phyloP scores from a whole-genome alignment of 2,329 filamentous ascomycete species.

The Gnomoniopsis sp. region DNA sequence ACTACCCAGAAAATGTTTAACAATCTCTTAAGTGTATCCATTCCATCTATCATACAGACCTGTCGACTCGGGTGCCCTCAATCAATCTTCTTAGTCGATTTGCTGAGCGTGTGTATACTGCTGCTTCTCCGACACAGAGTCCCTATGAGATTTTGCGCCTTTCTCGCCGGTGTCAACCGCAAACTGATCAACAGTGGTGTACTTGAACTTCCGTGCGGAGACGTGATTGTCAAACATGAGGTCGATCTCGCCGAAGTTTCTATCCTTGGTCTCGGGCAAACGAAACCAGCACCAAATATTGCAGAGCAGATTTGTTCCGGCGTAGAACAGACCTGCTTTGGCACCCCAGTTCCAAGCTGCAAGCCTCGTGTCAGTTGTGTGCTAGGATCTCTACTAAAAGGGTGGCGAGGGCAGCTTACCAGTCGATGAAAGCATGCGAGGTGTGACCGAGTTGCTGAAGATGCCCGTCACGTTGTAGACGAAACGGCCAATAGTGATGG shows the following conservation, averaged over 20 bases:
- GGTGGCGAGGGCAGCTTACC: constrained; percentile 17
- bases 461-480: constrained; percentile 26
- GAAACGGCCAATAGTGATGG: constrained; percentile 24
- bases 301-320: constrained; percentile 27
- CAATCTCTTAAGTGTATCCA: no score
- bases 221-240: constrained; percentile 25
- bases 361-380: neutral
- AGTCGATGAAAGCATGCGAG: constrained; percentile 23
- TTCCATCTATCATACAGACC: no score
- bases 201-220: constrained; percentile 20
- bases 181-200: constrained; percentile 25
- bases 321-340: constrained; percentile 28
- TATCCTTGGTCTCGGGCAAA: constrained; percentile 26
- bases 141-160: neutral
- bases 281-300: constrained; percentile 29
- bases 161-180: neutral
- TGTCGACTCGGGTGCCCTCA: no score
- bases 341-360: constrained; percentile 29
- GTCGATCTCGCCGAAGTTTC: constrained; percentile 21
- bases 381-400: no score
- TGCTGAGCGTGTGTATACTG: neutral
- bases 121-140: constrained; percentile 9
- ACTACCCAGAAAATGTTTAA: no score
- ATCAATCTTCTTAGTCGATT: neutral
- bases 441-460: constrained; percentile 25